Evolutionary conservation across 768 basidiomycete genomes (phyloP).

Genomic region (Lentinula detonsa): DNA sequence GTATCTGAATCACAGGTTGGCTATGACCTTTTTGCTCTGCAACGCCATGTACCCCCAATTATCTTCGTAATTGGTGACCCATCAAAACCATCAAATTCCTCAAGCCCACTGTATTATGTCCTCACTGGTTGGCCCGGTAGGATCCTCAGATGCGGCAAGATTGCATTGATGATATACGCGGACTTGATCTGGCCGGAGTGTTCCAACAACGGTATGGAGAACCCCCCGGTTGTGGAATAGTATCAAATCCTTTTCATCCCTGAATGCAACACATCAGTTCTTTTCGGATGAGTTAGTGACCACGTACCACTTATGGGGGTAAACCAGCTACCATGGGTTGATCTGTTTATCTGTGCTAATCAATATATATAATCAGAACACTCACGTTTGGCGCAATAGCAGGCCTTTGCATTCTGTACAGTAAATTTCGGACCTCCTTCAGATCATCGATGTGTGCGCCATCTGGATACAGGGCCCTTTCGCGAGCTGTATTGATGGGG

Average conservation of each 20-base stretch:
- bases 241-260: constrained; percentile 47
- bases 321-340: constrained; percentile 30
- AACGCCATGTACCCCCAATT: no score
- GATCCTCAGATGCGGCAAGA: constrained; percentile 45
- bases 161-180: constrained; percentile 54
- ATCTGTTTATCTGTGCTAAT: no score
- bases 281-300: not conserved
- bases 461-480: constrained; percentile 52
- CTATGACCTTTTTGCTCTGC: no score
- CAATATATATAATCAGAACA: no score
- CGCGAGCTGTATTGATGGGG: constrained; percentile 28
- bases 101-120: constrained; percentile 41
- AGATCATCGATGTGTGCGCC: constrained; percentile 74
- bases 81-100: not conserved
- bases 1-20: no score
- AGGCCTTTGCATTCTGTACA: constrained; percentile 86
- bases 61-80: no score
- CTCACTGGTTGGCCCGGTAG: constrained; percentile 37
- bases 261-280: constrained; percentile 3
- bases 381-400: constrained; percentile 64
- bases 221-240: constrained; percentile 61
- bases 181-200: constrained; percentile 43
- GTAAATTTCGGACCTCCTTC: constrained; percentile 61
- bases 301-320: constrained; percentile 49
- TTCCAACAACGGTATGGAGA: constrained; percentile 53